Evolutionary conservation across 148 eudicot genomes (phyloP).

Genomic region (Oxyria digyna): DNA sequence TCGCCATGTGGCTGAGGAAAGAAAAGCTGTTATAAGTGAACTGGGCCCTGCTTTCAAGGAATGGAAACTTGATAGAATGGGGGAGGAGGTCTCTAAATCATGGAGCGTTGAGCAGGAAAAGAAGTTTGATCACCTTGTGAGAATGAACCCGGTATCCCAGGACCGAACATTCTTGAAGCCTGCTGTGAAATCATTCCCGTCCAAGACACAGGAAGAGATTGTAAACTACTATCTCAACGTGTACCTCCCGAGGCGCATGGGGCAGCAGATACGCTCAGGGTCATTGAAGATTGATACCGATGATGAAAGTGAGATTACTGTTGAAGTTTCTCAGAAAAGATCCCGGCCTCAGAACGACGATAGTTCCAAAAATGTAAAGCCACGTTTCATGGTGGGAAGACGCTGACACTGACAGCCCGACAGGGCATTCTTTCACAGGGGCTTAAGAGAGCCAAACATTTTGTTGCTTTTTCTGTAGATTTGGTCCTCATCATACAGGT

Average conservation of each 20-base stretch:
- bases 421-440: not conserved
- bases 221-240: conserved; percentile 68
- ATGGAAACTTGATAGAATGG: conserved; percentile 70
- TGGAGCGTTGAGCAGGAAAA: conserved; percentile 42
- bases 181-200: conserved; percentile 24
- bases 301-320: conserved; percentile 25
- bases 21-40: conserved; percentile 23
- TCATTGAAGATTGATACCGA: conserved; percentile 40
- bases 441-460: not conserved
- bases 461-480: not conserved
- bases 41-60: conserved; percentile 45
- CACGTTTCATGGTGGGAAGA: conserved; percentile 36
- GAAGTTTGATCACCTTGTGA: conserved; percentile 34
- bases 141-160: conserved; percentile 24
- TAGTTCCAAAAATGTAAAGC: conserved; percentile 25
- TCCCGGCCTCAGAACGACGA: conserved; percentile 14
- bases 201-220: conserved; percentile 25
- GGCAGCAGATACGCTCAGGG: conserved; percentile 35
- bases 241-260: conserved; percentile 43
- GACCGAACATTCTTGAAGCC: conserved; percentile 38
- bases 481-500: not conserved
- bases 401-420: no score
- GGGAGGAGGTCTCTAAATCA: conserved; percentile 40
- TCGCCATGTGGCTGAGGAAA: conserved; percentile 34
- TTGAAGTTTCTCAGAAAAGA: conserved; percentile 34